Evolutionary conservation across 805 yeast species (phyloP), one percentile per base, ranked within the genome.

Genomic region (Saturnispora serradocipensis): DNA sequence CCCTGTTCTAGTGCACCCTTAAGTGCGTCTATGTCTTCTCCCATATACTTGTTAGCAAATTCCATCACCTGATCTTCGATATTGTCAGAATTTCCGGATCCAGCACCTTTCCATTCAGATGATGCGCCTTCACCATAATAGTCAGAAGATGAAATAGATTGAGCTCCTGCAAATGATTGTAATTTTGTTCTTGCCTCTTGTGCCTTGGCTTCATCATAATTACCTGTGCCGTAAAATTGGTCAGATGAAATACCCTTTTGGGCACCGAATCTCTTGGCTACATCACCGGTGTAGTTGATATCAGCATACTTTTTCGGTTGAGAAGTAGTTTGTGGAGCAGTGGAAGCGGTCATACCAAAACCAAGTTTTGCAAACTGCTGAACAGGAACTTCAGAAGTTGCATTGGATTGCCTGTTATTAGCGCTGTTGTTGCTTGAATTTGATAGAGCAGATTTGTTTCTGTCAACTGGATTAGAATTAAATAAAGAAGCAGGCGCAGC

Each of bases 171-270:
- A 69, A 87, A 93, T 4, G 84, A 72, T 66, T 84, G 88, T 51
- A 93, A 73, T 61, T 93, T 90, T n/a, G 78, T 64, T 56, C 77
- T 76, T 2, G 97, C 97, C 67, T 89, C 97, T 45, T 75, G 76
- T 51, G 84, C 84, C 39, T 87, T 86, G 2, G 73, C 74, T 57
- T 86, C 85, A 61, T 88, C 97, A 62, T 78, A 88, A 25, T 81
- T 72, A 43, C 90, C 91, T 62, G 96, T 82, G 18, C 97, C 97
- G 67, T 93, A 93, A 62, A 79, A 81, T 71, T 90, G 95, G 69
- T 93, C 98, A 2, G 97, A 90, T 0, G 98, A 93, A 56, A 93
- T 93, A 46, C 90, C 96, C 76, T 88, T 91, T 66, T 90, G 97
- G 40, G 72, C 72, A 52, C 97, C 97, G 65, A 78, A 93, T 71